These are phyloP conservation scores for Boletus sensibilis DNA, from an alignment of 768 basidiomycete species.

Conservation along the genomic window DNA sequence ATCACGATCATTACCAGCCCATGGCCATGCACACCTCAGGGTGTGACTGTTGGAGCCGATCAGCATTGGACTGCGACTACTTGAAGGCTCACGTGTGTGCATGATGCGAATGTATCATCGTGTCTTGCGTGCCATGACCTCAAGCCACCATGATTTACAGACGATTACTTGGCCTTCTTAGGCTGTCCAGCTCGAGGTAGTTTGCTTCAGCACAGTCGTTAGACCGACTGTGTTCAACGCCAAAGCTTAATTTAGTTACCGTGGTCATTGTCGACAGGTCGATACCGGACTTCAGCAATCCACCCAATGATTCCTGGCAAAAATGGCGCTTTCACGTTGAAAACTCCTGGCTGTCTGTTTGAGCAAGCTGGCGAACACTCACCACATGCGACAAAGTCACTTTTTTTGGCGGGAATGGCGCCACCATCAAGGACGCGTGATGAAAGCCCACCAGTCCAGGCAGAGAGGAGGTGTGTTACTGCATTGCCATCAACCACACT, in stretches of 20 bases:
- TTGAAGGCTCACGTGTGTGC: neutral
- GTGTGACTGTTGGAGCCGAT: neutral
- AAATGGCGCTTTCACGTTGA: neutral
- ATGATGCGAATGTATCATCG: neutral
- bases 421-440: neutral
- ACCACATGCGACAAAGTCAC: neutral
- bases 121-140: neutral
- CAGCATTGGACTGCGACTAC: neutral
- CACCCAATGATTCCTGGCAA: neutral
- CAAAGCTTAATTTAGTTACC: neutral
- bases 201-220: neutral
- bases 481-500: slow-evolving; percentile 4
- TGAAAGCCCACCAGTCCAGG: neutral
- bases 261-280: neutral
- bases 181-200: neutral
- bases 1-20: neutral
- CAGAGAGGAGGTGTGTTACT: neutral
- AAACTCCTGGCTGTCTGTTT: neutral
- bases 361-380: neutral
- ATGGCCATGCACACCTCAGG: neutral
- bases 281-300: neutral
- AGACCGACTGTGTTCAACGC: neutral
- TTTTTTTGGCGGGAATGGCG: neutral
- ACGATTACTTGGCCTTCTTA: neutral
- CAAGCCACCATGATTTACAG: neutral